Base-by-base conservation (phyloP, 345 rosid species). In the Citrus inodora region DNA sequence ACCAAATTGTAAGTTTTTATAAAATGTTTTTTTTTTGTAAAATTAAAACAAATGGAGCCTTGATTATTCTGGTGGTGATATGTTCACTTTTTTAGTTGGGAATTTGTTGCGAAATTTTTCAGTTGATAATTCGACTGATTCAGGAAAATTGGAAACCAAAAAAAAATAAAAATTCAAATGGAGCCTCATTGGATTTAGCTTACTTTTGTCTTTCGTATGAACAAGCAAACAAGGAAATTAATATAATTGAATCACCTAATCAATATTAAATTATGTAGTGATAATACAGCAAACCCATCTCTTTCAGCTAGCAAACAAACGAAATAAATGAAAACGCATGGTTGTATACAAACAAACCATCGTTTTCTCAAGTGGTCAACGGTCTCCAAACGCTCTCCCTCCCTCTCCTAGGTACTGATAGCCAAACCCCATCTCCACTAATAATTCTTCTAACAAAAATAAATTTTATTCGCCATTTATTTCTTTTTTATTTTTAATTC, bases 311-410 rank as follows among this genome's bases (percentile, higher is more conserved):
- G 9, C 78, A 53, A 79, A 79, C 21, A 65, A 62, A 65, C 17
- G n/a, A 27, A 35, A 53, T 58, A 48, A 32, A 72, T 58, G 24
- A 40, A 73, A 37, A 62, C 33, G 67, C 53, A 16, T n/a, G 70
- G 78, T 14, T 61, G 7, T 37, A 76, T 64, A 72, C 75, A 53
- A 68, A 68, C 70, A 77, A 77, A 66, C 65, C 58, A 78, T 80
- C 84, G 70, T 82, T 85, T 80, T 81, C 80, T 51, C 63, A 22
- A 51, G 37, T 27, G 63, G 86, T 78, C 88, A 83, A 79, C 86
- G 68, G 16, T 17, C 22, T 70, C 59, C 83, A 28, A 51, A 27
- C 37, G 71, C 73, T 22, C 24, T 7, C 30, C 32, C 24, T 7
- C 30, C 32, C 61, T 10, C 19, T 38, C 60, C 76, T 25, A 71